These are phyloP conservation scores for Silene conica DNA, from an alignment of 148 eudicot genomes.

Conservation along the genomic window DNA sequence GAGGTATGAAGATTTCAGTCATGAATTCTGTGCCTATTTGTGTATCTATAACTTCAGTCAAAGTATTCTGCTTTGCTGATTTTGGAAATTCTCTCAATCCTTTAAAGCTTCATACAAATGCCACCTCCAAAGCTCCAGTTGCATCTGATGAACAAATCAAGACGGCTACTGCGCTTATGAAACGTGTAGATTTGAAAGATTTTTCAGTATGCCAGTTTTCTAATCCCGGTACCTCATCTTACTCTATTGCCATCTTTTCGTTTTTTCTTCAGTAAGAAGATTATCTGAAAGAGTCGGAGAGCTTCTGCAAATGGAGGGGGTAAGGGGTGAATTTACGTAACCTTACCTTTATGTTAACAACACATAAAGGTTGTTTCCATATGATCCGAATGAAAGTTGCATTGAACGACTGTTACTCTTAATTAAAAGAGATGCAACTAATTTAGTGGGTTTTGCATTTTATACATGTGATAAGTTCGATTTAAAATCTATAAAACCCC, in stretches of 20 bases:
- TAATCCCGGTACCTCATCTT: conserved; percentile 65
- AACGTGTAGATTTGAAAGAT: conserved; percentile 69
- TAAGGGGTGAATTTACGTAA: neutral
- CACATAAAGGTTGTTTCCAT: neutral
- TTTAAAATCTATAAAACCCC: too few species aligned
- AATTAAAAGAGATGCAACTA: neutral
- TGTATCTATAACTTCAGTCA: neutral
- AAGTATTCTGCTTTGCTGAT: conserved; percentile 1
- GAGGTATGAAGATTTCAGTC: conserved; percentile 44
- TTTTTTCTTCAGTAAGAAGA: neutral
- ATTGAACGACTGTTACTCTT: neutral
- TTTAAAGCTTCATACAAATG: conserved; percentile 60
- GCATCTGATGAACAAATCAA: conserved; percentile 74
- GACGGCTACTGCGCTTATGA: conserved; percentile 65
- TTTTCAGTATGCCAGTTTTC: conserved; percentile 94
- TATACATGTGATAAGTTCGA: too few species aligned
- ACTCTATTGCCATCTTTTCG: neutral
- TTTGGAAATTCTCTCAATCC: conserved; percentile 11
- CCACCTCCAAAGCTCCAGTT: conserved; percentile 34
- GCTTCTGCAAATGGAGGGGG: neutral
- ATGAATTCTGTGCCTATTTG: neutral
- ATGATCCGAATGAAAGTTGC: neutral
- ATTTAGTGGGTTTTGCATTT: neutral
- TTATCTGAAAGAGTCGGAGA: neutral
- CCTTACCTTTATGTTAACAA: neutral